A percentile compares a stretch with the other conserved stretches of the same genome.
phyloP scores from a whole-genome alignment of 768 basidiomycete species.

The Kwoniella sp. region DNA sequence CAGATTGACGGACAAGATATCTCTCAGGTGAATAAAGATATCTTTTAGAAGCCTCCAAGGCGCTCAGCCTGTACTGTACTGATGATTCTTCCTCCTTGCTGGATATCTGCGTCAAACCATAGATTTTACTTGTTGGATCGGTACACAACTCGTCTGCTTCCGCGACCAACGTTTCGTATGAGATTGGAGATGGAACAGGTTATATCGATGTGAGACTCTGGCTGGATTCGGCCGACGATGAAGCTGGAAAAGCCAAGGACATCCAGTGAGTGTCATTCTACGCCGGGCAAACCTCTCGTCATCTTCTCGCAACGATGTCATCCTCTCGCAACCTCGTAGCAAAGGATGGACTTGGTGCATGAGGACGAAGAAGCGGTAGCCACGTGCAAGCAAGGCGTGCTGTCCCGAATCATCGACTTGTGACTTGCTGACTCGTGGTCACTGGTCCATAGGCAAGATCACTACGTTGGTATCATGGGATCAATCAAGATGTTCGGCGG shows the following conservation, averaged over 20 bases:
- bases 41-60: not conserved
- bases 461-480: slow-evolving; percentile 79
- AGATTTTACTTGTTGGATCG: slow-evolving; percentile 76
- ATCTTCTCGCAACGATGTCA: no score
- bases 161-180: slow-evolving; percentile 77
- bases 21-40: slow-evolving; percentile 65
- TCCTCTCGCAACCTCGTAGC: no score
- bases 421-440: no score
- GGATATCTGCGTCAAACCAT: slow-evolving; percentile 8
- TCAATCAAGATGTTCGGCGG: slow-evolving; percentile 76
- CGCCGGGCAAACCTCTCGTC: not conserved
- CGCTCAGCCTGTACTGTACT: no score
- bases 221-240: slow-evolving; percentile 71
- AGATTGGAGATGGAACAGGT: slow-evolving; percentile 79
- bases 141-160: slow-evolving; percentile 69
- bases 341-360: no score
- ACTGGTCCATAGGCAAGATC: slow-evolving; percentile 77
- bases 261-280: slow-evolving; percentile 49
- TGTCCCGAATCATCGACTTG: no score
- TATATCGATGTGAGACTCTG: slow-evolving; percentile 61
- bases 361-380: no score
- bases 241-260: slow-evolving; percentile 54
- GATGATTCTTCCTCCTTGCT: not conserved
- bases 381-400: no score
- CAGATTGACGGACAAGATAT: slow-evolving; percentile 75